phyloP scores from a whole-genome alignment of 257 asterid species.

The Solanum bulbocastanum region DNA sequence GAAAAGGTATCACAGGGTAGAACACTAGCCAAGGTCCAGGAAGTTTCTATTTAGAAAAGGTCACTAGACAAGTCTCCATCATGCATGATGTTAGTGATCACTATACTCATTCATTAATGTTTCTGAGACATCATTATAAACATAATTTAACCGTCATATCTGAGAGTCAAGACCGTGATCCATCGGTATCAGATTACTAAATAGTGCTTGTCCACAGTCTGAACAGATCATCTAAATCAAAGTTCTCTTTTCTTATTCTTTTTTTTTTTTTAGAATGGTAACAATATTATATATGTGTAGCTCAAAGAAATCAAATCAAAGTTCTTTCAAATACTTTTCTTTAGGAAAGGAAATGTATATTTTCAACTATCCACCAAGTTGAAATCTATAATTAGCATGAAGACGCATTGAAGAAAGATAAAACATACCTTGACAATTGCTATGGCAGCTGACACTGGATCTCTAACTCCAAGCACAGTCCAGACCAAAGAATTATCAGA shows the following conservation, averaged over 20 bases:
- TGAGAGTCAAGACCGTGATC: not conserved
- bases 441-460: slow-evolving; percentile 94
- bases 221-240: not conserved
- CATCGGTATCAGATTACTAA: not conserved
- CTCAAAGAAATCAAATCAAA: not conserved
- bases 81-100: not conserved
- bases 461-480: slow-evolving; percentile 98
- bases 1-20: not conserved
- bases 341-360: not conserved
- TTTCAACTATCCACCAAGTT: not conserved
- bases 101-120: not conserved
- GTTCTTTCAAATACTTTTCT: not conserved
- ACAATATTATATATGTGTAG: not conserved
- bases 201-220: not conserved
- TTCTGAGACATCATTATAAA: not conserved
- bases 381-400: not conserved
- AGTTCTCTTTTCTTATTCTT: not conserved
- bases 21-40: not conserved
- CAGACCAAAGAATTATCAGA: slow-evolving; percentile 96
- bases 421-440: slow-evolving; percentile 74
- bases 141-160: not conserved
- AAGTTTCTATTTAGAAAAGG: not conserved
- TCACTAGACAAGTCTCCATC: not conserved
- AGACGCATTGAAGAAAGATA: not conserved
- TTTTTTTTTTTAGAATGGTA: not conserved